Percentiles rank a stretch among this genome's conserved stretches.
phyloP scores from a whole-genome alignment of 176 grass and related monocot species.

The Otatea glauca region DNA sequence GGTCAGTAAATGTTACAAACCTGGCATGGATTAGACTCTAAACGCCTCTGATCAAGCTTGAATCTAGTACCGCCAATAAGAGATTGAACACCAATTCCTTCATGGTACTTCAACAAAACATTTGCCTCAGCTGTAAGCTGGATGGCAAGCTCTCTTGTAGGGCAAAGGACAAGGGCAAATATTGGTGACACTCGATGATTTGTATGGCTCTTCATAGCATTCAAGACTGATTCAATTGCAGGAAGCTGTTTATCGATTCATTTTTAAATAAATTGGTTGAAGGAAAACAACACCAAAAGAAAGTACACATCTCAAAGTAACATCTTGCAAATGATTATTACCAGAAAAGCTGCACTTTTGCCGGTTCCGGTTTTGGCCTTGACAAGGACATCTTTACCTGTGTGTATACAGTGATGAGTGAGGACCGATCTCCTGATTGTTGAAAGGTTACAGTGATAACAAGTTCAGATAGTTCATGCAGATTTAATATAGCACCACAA shows the following conservation, averaged over 20 bases:
- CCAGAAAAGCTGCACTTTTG: slow-evolving; percentile 95
- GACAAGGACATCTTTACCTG: slow-evolving; percentile 94
- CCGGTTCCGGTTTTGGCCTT: slow-evolving; percentile 95
- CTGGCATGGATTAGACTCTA: slow-evolving; percentile 90
- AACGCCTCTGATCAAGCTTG: slow-evolving; percentile 84
- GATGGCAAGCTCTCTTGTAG: slow-evolving; percentile 90
- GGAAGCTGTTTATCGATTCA: slow-evolving; percentile 87
- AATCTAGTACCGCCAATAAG: slow-evolving; percentile 89
- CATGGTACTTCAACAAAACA: slow-evolving; percentile 78
- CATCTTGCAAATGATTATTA: slow-evolving; percentile 49
- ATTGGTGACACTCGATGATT: slow-evolving; percentile 82
- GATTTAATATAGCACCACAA: not conserved
- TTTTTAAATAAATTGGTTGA: slow-evolving; percentile 51
- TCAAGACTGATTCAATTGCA: slow-evolving; percentile 97
- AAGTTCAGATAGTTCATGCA: slow-evolving; percentile 21
- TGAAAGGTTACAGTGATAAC: not conserved
- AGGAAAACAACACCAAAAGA: slow-evolving; percentile 22
- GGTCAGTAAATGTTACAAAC: slow-evolving; percentile 47
- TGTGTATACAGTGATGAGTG: not conserved
- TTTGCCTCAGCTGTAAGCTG: slow-evolving; percentile 90
- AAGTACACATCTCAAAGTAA: slow-evolving; percentile 26
- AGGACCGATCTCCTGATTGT: not conserved
- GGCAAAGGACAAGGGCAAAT: slow-evolving; percentile 78
- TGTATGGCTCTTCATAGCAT: slow-evolving; percentile 57
- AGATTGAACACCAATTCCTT: slow-evolving; percentile 89